Base-by-base conservation (phyloP, 2,329 filamentous ascomycete genomes). In the Nemania serpens region DNA sequence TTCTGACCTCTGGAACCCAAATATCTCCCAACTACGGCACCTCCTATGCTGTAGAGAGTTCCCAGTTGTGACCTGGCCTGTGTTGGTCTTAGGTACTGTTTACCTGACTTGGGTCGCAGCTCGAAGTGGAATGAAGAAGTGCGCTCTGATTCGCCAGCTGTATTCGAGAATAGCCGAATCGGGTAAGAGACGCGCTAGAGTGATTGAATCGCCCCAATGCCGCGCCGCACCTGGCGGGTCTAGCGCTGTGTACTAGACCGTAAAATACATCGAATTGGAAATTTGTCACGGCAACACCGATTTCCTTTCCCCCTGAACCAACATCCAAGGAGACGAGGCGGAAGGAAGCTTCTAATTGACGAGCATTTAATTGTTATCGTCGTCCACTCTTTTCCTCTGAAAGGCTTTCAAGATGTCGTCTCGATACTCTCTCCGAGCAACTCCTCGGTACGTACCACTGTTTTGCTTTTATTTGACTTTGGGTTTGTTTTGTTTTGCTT, bases 321-420 rank as follows among this genome's bases (percentile, higher is more conserved):
- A 49, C 42, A 50, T 45, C 41, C 48, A 29, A 43, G 52, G 37
- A 42, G 43, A 36, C 39, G n/a, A 53, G 46, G 20, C n/a, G n/a
- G n/a, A 18, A 42, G 11, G n/a, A 46, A 53, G 48, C 41, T 39
- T 33, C 45, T 17, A 51, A 39, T 42, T 63, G 65, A 70, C 63
- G 68, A 66, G 68, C 64, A 71, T 66, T 68, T 51, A 63, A 29
- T 69, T 62, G 66, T 66, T 59, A 29, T 62, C 60, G 66, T 69
- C 62, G 64, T 70, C 66, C 68, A 55, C 53, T 71, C 69, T 57
- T 58, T 9, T 29, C 15, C 25, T 45, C 12, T 9, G 46, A 41
- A 53, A 61, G 42, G 34, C 29, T 45, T 51, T 45, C 58, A 48
- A 62, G 34, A 67, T 67, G 65, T 64, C 65, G n/a, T 62, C 65